phyloP scores from a whole-genome alignment of 2,329 filamentous ascomycete species.

The Cercospora zeae-maydis region DNA sequence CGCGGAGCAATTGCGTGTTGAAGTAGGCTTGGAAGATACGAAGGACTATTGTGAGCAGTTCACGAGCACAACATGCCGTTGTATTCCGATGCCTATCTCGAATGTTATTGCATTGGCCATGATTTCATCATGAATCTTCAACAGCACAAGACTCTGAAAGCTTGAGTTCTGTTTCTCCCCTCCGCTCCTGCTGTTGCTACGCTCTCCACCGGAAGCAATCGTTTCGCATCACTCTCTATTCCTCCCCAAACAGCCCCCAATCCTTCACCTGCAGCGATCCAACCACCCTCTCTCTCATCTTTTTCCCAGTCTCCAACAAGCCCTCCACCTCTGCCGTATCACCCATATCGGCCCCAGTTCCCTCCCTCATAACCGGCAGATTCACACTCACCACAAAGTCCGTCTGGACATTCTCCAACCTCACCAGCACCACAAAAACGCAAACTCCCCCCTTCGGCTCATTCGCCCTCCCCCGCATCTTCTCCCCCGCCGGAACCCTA shows the following conservation, averaged over 20 bases:
- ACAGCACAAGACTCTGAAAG: too few species aligned
- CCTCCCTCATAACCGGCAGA: constrained; percentile 75
- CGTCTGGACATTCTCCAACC: constrained; percentile 69
- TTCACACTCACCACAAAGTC: constrained; percentile 86
- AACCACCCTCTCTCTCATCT: constrained; percentile 68
- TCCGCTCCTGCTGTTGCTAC: too few species aligned
- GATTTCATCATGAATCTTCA: too few species aligned
- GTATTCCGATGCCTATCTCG: too few species aligned
- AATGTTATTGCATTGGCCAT: too few species aligned
- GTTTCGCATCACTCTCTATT: not conserved
- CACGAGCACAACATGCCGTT: too few species aligned
- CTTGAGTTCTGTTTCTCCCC: too few species aligned
- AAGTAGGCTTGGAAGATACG: too few species aligned
- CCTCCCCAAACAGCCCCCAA: constrained; percentile 64
- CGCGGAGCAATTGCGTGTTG: too few species aligned
- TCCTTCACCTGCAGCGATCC: constrained; percentile 73
- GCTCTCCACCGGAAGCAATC: too few species aligned
- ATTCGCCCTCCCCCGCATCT: constrained; percentile 46
- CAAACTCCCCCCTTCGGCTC: constrained; percentile 51
- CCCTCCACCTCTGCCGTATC: constrained; percentile 60
- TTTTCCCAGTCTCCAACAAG: constrained; percentile 59
- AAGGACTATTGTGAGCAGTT: too few species aligned
- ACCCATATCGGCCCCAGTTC: constrained; percentile 58
- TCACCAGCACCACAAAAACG: constrained; percentile 67
- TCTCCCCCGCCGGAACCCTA: constrained; percentile 45